Conservation (phyloP, 2,329 filamentous ascomycete species). For the Paecilomyces variotii region DNA sequence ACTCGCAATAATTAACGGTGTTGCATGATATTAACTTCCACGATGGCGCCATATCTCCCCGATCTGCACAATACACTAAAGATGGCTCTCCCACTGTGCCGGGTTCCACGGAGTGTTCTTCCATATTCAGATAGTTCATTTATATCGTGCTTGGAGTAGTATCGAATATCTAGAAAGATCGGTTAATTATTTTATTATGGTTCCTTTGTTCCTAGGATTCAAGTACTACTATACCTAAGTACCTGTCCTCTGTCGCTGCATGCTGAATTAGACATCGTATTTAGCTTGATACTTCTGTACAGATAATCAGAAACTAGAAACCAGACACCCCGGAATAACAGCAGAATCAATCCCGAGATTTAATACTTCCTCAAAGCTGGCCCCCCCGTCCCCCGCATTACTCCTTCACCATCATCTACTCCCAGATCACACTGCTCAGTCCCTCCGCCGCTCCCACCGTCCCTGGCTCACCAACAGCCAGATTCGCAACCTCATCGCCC, state of each 20-base stretch:
- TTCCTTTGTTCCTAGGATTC: no score
- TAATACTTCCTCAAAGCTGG: not conserved
- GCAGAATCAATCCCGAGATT: not conserved
- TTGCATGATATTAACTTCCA: not conserved
- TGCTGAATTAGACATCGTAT: no score
- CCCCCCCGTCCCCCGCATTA: not conserved
- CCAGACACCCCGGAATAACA: not conserved
- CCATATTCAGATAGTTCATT: not conserved
- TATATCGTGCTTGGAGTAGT: not conserved
- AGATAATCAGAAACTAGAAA: no score
- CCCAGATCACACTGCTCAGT: constrained; percentile 30
- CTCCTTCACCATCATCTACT: constrained; percentile 8
- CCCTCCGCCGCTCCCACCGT: constrained; percentile 18
- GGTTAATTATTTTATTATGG: no score
- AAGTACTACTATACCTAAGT: no score
- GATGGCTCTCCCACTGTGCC: not conserved
- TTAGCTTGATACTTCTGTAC: no score
- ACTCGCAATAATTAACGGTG: not conserved
- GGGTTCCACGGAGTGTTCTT: not conserved
- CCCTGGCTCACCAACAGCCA: constrained; percentile 23
- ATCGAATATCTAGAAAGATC: not conserved
- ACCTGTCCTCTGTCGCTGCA: no score
- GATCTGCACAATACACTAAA: not conserved
- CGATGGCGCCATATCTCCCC: not conserved
- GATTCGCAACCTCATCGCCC: constrained; percentile 28